These are phyloP conservation scores for Cyanidium caldarium DNA, from an alignment of 23 red algal genomes.

Conservation along the genomic window DNA sequence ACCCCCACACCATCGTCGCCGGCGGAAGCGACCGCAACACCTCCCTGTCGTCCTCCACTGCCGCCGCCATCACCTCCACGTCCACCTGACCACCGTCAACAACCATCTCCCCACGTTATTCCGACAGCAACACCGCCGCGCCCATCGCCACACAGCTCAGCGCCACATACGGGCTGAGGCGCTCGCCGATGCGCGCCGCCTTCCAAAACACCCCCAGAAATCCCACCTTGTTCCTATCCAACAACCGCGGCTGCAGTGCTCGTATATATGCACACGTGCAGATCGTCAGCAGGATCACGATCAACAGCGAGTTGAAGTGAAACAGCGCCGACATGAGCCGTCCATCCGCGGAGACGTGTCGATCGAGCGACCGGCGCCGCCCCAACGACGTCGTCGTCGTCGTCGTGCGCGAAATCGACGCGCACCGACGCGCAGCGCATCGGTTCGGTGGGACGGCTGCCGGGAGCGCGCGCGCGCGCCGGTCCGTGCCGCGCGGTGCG, in stretches of 20 bases:
- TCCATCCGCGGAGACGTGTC: no score
- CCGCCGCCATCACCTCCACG: not conserved
- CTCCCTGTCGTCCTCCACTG: not conserved
- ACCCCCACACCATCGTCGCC: not conserved
- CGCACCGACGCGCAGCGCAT: no score
- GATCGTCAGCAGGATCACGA: constrained; percentile 87
- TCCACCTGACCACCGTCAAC: not conserved
- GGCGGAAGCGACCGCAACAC: not conserved
- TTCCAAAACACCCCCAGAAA: constrained; percentile 97
- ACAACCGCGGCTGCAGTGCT: constrained; percentile 62
- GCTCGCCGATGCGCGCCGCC: constrained; percentile 86
- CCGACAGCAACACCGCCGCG: constrained; percentile 30
- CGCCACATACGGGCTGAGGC: constrained; percentile 73
- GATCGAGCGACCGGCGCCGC: no score
- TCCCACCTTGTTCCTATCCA: constrained; percentile 60
- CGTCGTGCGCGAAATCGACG: no score
- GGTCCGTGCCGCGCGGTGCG: no score
- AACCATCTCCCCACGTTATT: not conserved
- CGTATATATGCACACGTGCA: constrained; percentile 95
- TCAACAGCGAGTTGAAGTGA: constrained; percentile 90
- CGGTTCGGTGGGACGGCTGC: no score
- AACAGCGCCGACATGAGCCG: constrained; percentile 91
- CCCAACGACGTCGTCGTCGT: no score
- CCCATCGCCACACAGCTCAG: constrained; percentile 51
- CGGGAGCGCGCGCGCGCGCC: no score